Percentiles rank a stretch among this genome's conserved stretches.
Evolutionary conservation across 208 protist genomes (phyloP).

Genomic region (Leptomonas seymouri): DNA sequence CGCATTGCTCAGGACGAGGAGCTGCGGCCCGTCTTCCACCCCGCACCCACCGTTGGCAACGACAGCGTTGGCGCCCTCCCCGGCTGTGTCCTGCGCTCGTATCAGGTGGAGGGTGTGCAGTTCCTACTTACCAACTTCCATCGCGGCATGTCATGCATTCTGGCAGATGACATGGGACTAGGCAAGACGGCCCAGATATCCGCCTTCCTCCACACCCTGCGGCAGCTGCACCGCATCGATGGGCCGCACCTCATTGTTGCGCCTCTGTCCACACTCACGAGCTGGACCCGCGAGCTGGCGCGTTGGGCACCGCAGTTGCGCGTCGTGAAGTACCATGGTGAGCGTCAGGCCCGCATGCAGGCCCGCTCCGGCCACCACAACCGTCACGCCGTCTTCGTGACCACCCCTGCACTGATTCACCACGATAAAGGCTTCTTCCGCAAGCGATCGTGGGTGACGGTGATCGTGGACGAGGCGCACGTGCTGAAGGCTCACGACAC

Average conservation of each 20-base stretch:
- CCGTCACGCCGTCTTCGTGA: conserved; percentile 94
- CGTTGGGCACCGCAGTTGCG: conserved; percentile 92
- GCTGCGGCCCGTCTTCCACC: conserved; percentile 42
- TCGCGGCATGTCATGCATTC: conserved; percentile 84
- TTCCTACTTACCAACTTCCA: conserved; percentile 93
- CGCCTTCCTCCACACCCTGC: conserved; percentile 87
- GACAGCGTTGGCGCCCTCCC: conserved; percentile 32
- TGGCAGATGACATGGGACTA: conserved; percentile 98
- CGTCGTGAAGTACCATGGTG: conserved; percentile 93
- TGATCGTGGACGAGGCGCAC: conserved; percentile 98
- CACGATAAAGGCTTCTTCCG: conserved; percentile 82
- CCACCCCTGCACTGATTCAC: conserved; percentile 94
- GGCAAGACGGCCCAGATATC: conserved; percentile 98
- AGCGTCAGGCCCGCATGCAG: conserved; percentile 40
- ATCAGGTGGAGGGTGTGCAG: conserved; percentile 97
- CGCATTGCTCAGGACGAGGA: conserved; percentile 35
- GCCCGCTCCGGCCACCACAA: conserved; percentile 40
- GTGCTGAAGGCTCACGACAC: conserved; percentile 91
- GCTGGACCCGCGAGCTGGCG: conserved; percentile 93
- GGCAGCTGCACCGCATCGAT: conserved; percentile 57
- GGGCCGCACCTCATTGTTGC: conserved; percentile 97
- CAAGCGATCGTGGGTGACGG: conserved; percentile 90
- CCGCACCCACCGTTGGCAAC: conserved; percentile 33
- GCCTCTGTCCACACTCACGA: conserved; percentile 94
- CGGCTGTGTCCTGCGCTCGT: conserved; percentile 83